These are phyloP conservation scores for Cadophora gregata DNA, from an alignment of 2,329 filamentous ascomycete species.

Conservation along the genomic window DNA sequence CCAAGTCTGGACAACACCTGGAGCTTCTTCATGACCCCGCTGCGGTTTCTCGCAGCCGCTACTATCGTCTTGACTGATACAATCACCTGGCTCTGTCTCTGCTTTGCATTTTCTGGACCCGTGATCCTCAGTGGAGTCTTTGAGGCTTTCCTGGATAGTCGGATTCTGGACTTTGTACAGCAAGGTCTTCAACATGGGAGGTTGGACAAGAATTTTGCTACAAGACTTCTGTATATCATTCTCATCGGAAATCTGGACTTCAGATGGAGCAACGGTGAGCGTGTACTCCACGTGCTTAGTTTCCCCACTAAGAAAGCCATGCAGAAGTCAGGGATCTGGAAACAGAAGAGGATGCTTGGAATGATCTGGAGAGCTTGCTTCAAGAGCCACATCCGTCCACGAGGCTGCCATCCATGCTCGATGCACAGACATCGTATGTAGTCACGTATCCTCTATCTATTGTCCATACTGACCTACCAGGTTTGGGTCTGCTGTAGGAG, in stretches of 20 bases:
- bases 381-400: constrained; percentile 1
- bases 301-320: no score
- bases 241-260: constrained; percentile 29
- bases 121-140: constrained; percentile 32
- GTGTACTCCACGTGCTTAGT: not conserved
- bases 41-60: constrained; percentile 19
- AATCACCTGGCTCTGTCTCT: constrained; percentile 24
- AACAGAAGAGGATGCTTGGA: constrained; percentile 6
- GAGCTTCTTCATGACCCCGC: constrained; percentile 3
- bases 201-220: constrained; percentile 10
- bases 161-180: constrained; percentile 15
- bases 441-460: not conserved
- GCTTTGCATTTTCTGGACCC: constrained; percentile 25
- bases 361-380: constrained; percentile 8
- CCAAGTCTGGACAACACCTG: not conserved
- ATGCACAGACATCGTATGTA: not conserved
- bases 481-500: constrained; percentile 33
- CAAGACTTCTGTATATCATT: constrained; percentile 21
- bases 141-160: constrained; percentile 27
- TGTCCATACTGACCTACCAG: not conserved
- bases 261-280: not conserved
- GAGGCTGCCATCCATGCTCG: constrained; percentile 12
- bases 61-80: constrained; percentile 23
- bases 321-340: not conserved
- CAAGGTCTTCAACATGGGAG: not conserved